Conservation (phyloP, 345 rosid genomes). For the Odontarrhena argentea region DNA sequence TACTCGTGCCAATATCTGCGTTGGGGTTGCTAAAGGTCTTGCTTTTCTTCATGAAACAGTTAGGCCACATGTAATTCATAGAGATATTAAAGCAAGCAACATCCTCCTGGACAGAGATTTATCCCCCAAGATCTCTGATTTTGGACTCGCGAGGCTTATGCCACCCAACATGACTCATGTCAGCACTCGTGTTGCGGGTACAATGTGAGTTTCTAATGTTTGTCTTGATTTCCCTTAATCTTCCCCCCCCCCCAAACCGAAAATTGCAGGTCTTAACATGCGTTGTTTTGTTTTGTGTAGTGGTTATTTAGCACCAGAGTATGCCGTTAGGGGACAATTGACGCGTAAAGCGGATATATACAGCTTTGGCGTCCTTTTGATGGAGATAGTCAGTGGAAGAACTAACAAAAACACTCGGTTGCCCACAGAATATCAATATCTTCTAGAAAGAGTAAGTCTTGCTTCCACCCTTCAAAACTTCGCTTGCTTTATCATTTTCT, state of each 20-base stretch:
- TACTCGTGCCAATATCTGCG: constrained; percentile 64
- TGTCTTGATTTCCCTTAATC: neutral
- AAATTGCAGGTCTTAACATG: constrained; percentile 21
- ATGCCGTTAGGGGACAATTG: constrained; percentile 88
- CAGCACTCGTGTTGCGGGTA: constrained; percentile 98
- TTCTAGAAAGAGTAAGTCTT: constrained; percentile 76
- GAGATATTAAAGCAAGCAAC: constrained; percentile 98
- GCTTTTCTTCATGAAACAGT: constrained; percentile 90
- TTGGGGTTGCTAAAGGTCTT: constrained; percentile 84
- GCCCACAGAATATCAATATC: constrained; percentile 75
- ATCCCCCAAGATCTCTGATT: constrained; percentile 87
- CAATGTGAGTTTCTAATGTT: constrained; percentile 63
- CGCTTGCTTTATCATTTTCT: neutral
- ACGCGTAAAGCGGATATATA: constrained; percentile 93
- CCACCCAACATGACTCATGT: constrained; percentile 85
- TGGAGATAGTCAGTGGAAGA: constrained; percentile 91
- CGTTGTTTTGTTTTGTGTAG: constrained; percentile 45
- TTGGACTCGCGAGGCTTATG: constrained; percentile 93
- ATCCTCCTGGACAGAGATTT: constrained; percentile 81
- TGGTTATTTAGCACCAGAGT: constrained; percentile 98
- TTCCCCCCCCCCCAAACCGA: neutral
- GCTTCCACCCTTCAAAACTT: neutral
- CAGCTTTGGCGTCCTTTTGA: constrained; percentile 85
- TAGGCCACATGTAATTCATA: constrained; percentile 72
- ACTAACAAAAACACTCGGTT: constrained; percentile 74